A percentile compares a stretch with the other conserved stretches of the same genome.
Conservation (phyloP, 1,284 basidiomycete genomes). For the Leccinum pallidistipes region DNA sequence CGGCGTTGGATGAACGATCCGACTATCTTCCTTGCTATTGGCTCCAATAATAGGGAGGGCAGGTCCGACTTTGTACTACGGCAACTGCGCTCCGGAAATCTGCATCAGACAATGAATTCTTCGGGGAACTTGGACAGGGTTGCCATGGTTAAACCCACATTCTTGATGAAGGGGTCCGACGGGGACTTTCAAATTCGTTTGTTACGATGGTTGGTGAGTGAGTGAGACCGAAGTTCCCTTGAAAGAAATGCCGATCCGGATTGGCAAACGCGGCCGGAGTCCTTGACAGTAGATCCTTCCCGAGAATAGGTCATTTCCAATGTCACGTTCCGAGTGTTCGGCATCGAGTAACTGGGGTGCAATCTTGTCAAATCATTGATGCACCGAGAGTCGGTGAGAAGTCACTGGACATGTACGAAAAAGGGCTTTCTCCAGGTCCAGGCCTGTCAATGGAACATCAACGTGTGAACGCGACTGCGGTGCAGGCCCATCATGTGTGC, state of each 20-base stretch:
- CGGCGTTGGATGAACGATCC: not conserved
- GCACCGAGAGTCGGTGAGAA: not conserved
- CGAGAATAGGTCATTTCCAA: conserved; percentile 27
- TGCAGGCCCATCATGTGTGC: not conserved
- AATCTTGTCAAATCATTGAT: not conserved
- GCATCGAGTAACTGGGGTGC: conserved; percentile 1
- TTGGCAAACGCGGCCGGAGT: conserved; percentile 4
- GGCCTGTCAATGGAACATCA: not conserved
- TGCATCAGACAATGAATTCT: not conserved
- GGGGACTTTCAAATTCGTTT: conserved; percentile 14
- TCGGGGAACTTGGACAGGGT: not conserved
- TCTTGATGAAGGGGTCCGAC: not conserved
- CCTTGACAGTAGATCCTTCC: conserved; percentile 19
- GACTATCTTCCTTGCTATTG: not conserved
- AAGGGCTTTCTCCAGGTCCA: not conserved
- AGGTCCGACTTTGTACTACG: not conserved
- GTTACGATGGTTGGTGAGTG: not conserved
- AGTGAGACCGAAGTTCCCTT: not conserved
- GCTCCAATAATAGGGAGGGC: not conserved
- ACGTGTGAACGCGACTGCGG: not conserved
- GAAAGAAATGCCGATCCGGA: not conserved
- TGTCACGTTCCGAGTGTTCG: conserved; percentile 2
- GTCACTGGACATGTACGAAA: not conserved
- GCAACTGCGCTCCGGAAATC: not conserved
- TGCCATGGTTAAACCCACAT: not conserved